These are phyloP conservation scores for Alternaria sp. DNA, from an alignment of 2,329 filamentous ascomycete genomes.

Conservation along the genomic window DNA sequence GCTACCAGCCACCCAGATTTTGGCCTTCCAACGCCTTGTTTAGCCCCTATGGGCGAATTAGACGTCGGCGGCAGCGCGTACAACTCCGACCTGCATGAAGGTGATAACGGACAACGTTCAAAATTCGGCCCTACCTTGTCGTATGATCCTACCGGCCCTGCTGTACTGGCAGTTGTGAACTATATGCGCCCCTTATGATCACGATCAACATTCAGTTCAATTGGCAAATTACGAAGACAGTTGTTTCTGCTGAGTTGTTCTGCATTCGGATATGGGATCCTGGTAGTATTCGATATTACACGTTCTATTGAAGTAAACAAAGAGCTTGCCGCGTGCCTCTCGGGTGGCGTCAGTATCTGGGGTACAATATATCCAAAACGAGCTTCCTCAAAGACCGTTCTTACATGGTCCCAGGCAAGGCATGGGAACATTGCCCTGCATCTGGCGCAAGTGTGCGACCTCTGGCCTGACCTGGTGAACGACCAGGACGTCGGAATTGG, in stretches of 20 bases:
- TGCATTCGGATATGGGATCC: not conserved
- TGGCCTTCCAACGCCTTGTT: not conserved
- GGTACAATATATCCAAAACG: not conserved
- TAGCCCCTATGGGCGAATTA: not conserved
- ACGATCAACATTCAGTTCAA: not conserved
- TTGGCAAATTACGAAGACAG: not conserved
- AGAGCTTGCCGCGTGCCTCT: not conserved
- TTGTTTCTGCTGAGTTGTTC: not conserved
- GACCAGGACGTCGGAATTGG: constrained; percentile 6
- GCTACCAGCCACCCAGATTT: constrained; percentile 9
- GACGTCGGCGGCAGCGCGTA: constrained; percentile 23
- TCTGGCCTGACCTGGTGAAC: not conserved
- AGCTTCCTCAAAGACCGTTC: not conserved
- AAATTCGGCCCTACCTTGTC: constrained; percentile 15
- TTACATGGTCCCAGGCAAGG: not conserved
- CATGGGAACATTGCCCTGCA: not conserved
- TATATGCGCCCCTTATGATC: constrained; percentile 13
- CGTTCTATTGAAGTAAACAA: not conserved
- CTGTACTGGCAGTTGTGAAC: constrained; percentile 5
- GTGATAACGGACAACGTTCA: constrained; percentile 19
- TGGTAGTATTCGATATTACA: not conserved
- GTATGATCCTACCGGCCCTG: constrained; percentile 10
- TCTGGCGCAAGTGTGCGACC: not conserved
- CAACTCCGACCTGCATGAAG: constrained; percentile 23
- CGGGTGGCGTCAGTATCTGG: not conserved